Evolutionary conservation across 2,329 filamentous ascomycete species (phyloP).

Genomic region (Colletotrichum sp.): DNA sequence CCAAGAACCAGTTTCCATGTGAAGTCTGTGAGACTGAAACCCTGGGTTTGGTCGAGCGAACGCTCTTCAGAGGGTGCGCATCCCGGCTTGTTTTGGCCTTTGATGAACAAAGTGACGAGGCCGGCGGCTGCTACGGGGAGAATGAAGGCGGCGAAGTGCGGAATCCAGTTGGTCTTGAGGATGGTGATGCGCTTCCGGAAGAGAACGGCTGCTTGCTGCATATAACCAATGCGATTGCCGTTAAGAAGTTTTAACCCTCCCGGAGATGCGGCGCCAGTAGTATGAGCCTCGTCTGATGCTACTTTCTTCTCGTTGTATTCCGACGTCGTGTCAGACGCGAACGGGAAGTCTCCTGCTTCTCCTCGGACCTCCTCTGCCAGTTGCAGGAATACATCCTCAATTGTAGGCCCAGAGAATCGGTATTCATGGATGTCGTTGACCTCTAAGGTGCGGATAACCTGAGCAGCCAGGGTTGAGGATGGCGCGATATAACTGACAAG

Average conservation of each 20-base stretch:
- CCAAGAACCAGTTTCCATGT: conserved; percentile 45
- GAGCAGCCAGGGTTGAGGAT: conserved; percentile 72
- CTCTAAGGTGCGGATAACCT: conserved; percentile 74
- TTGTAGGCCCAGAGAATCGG: conserved; percentile 85
- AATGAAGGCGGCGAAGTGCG: conserved; percentile 75
- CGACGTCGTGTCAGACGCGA: not conserved
- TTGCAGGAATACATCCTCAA: conserved; percentile 91
- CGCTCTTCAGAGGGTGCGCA: conserved; percentile 58
- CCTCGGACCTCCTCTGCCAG: conserved; percentile 79
- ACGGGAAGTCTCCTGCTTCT: conserved; percentile 18
- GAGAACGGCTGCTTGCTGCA: conserved; percentile 74
- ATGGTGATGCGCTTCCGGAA: conserved; percentile 81
- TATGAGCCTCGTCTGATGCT: not conserved
- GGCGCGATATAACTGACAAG: conserved; percentile 75
- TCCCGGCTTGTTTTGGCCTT: conserved; percentile 52
- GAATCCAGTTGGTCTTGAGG: conserved; percentile 77
- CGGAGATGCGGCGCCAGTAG: not conserved
- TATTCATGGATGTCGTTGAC: conserved; percentile 73
- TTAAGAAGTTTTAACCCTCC: conserved; percentile 64
- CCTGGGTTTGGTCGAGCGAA: conserved; percentile 41
- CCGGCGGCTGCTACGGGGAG: conserved; percentile 83
- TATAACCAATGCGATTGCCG: conserved; percentile 72
- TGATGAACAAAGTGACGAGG: conserved; percentile 78
- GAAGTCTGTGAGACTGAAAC: conserved; percentile 40
- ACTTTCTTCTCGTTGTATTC: conserved; percentile 31